Evolutionary conservation across 345 rosid genomes (phyloP).

Genomic region (Populus tremula): DNA sequence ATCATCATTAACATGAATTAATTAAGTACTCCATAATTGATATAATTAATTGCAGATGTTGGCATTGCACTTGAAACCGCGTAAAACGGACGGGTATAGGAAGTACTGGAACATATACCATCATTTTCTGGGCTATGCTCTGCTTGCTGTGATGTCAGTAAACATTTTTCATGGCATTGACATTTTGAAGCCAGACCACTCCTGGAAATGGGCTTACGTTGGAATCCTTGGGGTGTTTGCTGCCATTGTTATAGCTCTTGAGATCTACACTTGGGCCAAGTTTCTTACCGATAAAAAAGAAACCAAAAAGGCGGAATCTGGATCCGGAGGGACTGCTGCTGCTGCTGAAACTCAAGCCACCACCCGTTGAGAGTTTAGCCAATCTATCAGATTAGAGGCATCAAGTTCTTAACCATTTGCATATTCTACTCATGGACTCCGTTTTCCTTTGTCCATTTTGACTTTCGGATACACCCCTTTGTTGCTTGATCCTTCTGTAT

Average conservation of each 20-base stretch:
- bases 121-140: conserved; percentile 45
- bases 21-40: background rate
- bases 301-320: too few species aligned
- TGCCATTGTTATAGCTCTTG: conserved; percentile 20
- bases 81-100: conserved; percentile 28
- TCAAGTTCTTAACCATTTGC: too few species aligned
- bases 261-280: conserved; percentile 41
- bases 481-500: too few species aligned
- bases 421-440: too few species aligned
- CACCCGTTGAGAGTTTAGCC: too few species aligned
- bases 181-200: conserved; percentile 33
- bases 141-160: conserved; percentile 36
- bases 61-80: conserved; percentile 41
- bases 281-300: background rate
- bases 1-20: background rate
- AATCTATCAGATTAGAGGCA: too few species aligned
- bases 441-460: too few species aligned
- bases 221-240: conserved; percentile 34
- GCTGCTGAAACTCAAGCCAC: too few species aligned
- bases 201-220: conserved; percentile 42
- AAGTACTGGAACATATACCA: conserved; percentile 61
- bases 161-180: conserved; percentile 47
- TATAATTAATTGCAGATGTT: conserved; percentile 29
- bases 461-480: too few species aligned
- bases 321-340: too few species aligned